Evolutionary conservation across 805 yeast species (phyloP), one percentile per base, ranked within the genome.

Genomic region (Starmerella bacillaris): DNA sequence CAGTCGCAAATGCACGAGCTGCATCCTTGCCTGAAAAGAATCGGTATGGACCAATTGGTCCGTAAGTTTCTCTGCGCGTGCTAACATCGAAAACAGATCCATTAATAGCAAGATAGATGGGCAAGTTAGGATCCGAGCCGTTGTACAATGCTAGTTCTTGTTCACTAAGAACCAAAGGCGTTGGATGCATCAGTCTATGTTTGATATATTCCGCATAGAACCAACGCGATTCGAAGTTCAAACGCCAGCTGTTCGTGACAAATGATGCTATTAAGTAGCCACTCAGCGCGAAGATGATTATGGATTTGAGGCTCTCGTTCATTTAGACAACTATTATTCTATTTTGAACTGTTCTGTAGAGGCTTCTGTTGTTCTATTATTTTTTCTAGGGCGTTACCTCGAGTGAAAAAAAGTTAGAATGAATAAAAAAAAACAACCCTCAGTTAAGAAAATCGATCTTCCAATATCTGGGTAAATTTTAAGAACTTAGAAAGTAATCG

Each of bases 1-100:
- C 84, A 1, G 80, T 76, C 3, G 67, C 72, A 46, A 66, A 74
- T 15, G 76, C 77, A 20, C 84, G 56, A 2, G 82, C 73, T 27
- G 71, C 68, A 51, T 77, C 89, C 29, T 57, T 57, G 1, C 86
- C 89, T 21, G 73, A 64, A 46, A 77, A 65, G 28, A 62, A 55
- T 7, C 59, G 46, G 49, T 77, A 77, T 1, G 68, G 48, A 0
- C 77, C 77, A 0, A 60, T 54, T 1, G 73, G 72, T 0, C 77
- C 78, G 50, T 77, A 77, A 2, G 72, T 55, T 4, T 50, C 55
- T 1, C 61, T 55, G 9, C 66, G 56, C 0, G 63, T 53, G 2
- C 70, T 55, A 5, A 77, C 89, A 47, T 77, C 86, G 46, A 60
- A 77, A 0, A 77, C 74, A 11, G 57, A 59, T 1, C 78, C 78